Conservation (phyloP, 2,329 filamentous ascomycete genomes). For the Trichoderma atrobrunneum region DNA sequence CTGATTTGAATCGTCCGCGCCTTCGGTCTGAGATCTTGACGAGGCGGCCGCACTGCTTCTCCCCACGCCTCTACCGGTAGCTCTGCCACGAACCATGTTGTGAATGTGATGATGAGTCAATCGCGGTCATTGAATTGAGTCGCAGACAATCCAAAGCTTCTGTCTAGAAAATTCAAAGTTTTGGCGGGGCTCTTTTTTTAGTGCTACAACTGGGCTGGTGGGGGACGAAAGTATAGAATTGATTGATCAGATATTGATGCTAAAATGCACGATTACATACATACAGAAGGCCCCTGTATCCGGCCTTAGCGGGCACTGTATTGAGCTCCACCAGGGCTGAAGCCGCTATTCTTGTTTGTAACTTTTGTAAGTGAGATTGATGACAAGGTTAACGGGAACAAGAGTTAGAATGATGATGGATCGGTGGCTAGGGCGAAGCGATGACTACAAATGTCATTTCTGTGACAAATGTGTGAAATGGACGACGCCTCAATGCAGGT, state of each 20-base stretch:
- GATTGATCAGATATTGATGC: background rate
- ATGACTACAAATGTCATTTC: background rate
- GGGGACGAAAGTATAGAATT: slow-evolving; percentile 26
- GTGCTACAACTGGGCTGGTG: slow-evolving; percentile 28
- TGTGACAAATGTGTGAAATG: background rate
- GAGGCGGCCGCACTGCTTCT: slow-evolving; percentile 31
- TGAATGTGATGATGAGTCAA: background rate
- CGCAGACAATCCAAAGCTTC: background rate
- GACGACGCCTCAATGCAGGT: background rate
- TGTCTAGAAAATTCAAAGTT: slow-evolving; percentile 24
- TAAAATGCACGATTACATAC: background rate
- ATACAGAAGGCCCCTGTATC: background rate
- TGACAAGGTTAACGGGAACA: background rate
- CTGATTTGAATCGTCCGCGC: slow-evolving; percentile 19
- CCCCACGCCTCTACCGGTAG: slow-evolving; percentile 33
- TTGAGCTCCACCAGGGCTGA: background rate
- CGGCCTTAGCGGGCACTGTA: slow-evolving; percentile 4
- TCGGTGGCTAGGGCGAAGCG: background rate
- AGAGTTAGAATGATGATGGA: background rate
- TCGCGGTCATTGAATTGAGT: slow-evolving; percentile 11
- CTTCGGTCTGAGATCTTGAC: slow-evolving; percentile 25
- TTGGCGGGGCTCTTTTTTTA: slow-evolving; percentile 25
- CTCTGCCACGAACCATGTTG: slow-evolving; percentile 36
- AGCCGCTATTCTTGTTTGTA: background rate
- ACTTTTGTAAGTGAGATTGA: background rate